phyloP scores from a whole-genome alignment of 192 early-diverging fungal species.

The Umbelopsis vinacea region DNA sequence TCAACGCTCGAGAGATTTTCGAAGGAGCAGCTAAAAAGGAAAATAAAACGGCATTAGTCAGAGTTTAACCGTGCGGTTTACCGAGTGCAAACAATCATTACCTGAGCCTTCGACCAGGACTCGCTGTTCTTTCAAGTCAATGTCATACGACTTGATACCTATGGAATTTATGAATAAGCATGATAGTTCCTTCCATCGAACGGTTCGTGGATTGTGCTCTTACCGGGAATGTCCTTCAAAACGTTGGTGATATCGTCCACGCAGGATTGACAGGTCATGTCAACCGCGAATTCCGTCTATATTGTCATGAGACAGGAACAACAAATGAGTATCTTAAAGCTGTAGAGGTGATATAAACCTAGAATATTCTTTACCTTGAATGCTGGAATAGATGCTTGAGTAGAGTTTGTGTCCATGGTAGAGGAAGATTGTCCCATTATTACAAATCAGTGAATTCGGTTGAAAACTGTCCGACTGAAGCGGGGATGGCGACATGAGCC shows the following conservation, averaged over 20 bases:
- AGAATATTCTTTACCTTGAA: background rate
- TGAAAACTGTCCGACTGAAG: background rate
- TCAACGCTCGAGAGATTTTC: constrained; percentile 61
- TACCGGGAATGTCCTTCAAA: constrained; percentile 52
- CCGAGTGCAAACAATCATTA: constrained; percentile 10
- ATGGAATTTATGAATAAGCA: constrained; percentile 20
- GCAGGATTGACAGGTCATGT: constrained; percentile 86
- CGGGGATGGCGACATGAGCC: background rate
- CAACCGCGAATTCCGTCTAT: constrained; percentile 82
- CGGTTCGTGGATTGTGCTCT: background rate
- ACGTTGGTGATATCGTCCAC: constrained; percentile 68
- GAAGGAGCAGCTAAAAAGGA: constrained; percentile 63
- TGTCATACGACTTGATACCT: constrained; percentile 67
- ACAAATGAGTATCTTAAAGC: background rate
- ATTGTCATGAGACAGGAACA: background rate
- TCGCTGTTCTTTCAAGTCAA: constrained; percentile 70
- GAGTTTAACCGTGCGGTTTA: no score
- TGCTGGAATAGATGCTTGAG: background rate
- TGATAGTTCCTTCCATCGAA: background rate
- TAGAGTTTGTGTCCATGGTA: constrained; percentile 7
- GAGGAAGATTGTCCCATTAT: constrained; percentile 17
- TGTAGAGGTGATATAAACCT: background rate
- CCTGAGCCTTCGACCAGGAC: constrained; percentile 77
- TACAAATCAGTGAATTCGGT: constrained; percentile 6
- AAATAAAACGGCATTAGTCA: constrained; percentile 10